phyloP scores from a whole-genome alignment of 768 basidiomycete genomes.

The Cytidiella melzeri region DNA sequence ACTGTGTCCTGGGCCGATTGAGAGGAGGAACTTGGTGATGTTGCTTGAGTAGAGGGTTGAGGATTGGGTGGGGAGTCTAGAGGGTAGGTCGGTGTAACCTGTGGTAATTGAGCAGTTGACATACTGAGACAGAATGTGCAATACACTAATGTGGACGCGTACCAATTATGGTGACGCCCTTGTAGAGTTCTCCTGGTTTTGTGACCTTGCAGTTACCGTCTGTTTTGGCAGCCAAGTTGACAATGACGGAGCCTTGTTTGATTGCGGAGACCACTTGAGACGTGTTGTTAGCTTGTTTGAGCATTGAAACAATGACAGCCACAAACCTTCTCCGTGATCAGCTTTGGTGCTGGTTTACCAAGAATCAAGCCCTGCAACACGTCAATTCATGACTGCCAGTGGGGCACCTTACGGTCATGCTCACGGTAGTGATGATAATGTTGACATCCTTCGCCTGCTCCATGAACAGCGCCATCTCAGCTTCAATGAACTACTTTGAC shows the following conservation, averaged over 20 bases:
- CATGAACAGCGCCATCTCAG: conserved; percentile 85
- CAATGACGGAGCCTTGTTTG: conserved; percentile 88
- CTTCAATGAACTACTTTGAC: conserved; percentile 85
- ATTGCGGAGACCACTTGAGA: conserved; percentile 69
- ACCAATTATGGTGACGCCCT: conserved; percentile 85
- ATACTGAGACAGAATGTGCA: too few species aligned
- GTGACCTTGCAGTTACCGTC: conserved; percentile 90
- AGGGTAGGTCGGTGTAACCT: conserved; percentile 84
- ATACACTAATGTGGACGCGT: too few species aligned
- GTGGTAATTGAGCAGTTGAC: too few species aligned
- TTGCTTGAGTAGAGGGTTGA: conserved; percentile 90
- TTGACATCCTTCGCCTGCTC: conserved; percentile 87
- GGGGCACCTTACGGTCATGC: conserved; percentile 12
- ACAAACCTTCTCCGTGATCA: conserved; percentile 63
- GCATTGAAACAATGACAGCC: too few species aligned
- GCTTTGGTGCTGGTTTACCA: conserved; percentile 78
- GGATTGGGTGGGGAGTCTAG: conserved; percentile 84
- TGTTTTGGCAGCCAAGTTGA: conserved; percentile 81
- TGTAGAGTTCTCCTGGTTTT: conserved; percentile 62
- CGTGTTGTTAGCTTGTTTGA: neutral
- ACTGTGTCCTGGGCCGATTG: conserved; percentile 55
- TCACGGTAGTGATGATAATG: conserved; percentile 78
- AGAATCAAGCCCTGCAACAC: conserved; percentile 66
- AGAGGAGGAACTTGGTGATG: conserved; percentile 82
- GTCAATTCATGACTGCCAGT: neutral